A percentile compares a stretch with the other conserved stretches of the same genome.
Conservation (phyloP, 129 eudicot species). For the Smallanthus sonchifolius region DNA sequence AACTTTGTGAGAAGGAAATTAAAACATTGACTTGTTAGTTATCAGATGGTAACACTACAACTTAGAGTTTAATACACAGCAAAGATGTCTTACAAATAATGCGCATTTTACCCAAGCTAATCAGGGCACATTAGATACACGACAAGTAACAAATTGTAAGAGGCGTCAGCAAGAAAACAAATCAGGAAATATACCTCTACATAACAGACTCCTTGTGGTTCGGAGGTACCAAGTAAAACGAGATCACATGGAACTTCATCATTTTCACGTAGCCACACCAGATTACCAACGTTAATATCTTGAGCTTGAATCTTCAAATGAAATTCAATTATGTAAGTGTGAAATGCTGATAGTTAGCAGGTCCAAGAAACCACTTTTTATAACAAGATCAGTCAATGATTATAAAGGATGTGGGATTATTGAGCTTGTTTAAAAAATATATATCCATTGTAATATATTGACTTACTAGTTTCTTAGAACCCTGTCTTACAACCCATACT, state of each 20-base stretch:
- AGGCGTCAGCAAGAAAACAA: not conserved
- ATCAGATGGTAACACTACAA: not conserved
- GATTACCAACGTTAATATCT: conserved; percentile 78
- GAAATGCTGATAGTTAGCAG: not conserved
- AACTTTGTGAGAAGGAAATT: not conserved
- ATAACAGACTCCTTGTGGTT: conserved; percentile 85
- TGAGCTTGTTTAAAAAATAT: not conserved
- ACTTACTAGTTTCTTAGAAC: conserved; percentile 80
- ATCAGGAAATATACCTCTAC: conserved; percentile 60
- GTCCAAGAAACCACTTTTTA: not conserved
- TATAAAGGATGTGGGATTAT: conserved; percentile 5
- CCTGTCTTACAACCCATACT: conserved; percentile 94
- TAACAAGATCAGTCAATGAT: conserved; percentile 1
- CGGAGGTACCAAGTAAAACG: conserved; percentile 85
- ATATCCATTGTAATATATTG: not conserved
- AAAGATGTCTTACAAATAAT: conserved; percentile 7
- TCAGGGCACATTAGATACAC: conserved; percentile 1
- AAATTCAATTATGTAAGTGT: conserved; percentile 8
- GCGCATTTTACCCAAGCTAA: not conserved
- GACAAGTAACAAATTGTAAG: not conserved
- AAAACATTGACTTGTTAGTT: conserved; percentile 1
- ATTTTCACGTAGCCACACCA: conserved; percentile 96
- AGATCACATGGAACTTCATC: conserved; percentile 99
- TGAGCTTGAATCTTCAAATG: conserved; percentile 78
- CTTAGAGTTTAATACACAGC: not conserved